Evolutionary conservation across 2,329 filamentous ascomycete genomes (phyloP).

Genomic region (Setomelanomma holmii): DNA sequence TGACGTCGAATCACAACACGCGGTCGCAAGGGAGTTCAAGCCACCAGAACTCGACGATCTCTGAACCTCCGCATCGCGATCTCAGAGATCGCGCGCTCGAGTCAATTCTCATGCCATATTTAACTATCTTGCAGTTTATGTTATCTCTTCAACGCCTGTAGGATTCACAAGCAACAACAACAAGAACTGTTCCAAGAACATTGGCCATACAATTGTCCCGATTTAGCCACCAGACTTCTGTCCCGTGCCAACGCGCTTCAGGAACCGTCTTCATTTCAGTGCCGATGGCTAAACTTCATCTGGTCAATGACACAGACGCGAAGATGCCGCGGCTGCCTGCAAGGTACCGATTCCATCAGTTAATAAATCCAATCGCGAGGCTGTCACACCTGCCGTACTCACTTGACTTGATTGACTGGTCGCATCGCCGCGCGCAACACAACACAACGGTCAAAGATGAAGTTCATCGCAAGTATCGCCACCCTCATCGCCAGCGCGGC

Average conservation of each 20-base stretch:
- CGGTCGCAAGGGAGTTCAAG: background rate
- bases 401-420: background rate
- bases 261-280: background rate
- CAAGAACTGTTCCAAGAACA: too few species aligned
- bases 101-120: too few species aligned
- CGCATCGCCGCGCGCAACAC: too few species aligned
- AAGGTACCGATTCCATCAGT: constrained; percentile 12
- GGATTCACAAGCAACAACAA: too few species aligned
- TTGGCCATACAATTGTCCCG: too few species aligned
- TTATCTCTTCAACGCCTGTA: too few species aligned
- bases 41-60: background rate
- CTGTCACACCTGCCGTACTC: background rate
- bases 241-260: background rate
- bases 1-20: background rate
- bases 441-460: constrained; percentile 10
- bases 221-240: too few species aligned
- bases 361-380: background rate
- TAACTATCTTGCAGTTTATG: too few species aligned
- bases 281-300: constrained; percentile 8
- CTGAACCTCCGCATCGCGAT: background rate
- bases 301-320: constrained; percentile 6
- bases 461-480: constrained; percentile 10
- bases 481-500: constrained; percentile 15
- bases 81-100: too few species aligned
- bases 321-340: constrained; percentile 5